phyloP scores from a whole-genome alignment of 176 grass and related monocot species.

The Oryza brachyantha region DNA sequence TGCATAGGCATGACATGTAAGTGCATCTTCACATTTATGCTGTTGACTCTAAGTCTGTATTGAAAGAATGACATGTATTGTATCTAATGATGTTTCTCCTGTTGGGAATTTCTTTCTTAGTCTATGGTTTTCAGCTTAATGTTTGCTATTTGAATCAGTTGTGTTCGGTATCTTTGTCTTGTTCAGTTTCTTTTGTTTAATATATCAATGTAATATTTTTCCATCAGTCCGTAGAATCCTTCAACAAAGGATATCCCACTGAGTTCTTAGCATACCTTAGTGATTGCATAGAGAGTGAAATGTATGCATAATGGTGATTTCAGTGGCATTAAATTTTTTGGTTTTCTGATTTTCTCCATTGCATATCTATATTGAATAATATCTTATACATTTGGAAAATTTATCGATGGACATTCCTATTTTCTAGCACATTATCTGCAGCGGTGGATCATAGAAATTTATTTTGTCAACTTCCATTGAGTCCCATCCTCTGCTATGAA shows the following conservation, averaged over 20 bases:
- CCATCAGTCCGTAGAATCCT: neutral
- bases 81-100: slow-evolving; percentile 11
- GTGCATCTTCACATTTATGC: slow-evolving; percentile 32
- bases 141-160: neutral
- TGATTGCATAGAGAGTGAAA: neutral
- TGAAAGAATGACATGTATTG: slow-evolving; percentile 12
- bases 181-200: neutral
- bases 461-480: neutral
- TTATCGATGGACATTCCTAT: neutral
- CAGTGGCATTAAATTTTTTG: neutral
- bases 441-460: neutral
- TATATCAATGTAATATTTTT: neutral
- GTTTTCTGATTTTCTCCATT: neutral
- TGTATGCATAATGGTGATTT: neutral
- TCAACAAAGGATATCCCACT: neutral
- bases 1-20: slow-evolving; percentile 52
- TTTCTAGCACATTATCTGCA: neutral
- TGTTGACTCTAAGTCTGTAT: slow-evolving; percentile 5
- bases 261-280: neutral
- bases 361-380: neutral
- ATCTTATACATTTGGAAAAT: neutral
- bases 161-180: neutral
- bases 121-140: neutral
- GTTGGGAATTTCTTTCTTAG: neutral
- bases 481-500: neutral